Evolutionary conservation across 2,329 filamentous ascomycete species (phyloP), one percentile per base, ranked within the genome.

Genomic region (Pseudomassariella vexata): DNA sequence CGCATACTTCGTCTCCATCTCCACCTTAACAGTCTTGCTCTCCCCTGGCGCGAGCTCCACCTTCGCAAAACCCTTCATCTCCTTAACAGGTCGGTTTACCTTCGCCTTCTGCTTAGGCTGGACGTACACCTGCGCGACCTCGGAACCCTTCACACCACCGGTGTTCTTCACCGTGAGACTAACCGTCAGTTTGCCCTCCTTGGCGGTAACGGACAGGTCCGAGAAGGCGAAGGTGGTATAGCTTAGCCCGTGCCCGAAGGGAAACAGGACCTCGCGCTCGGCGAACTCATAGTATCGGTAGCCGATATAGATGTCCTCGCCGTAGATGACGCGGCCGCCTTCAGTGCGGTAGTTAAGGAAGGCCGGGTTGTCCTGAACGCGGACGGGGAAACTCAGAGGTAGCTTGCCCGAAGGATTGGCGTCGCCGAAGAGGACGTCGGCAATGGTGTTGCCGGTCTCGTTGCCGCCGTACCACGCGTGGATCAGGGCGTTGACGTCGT

Each of bases 381-480:
- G 65, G 32, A 65, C 66, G 1, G 86, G 85, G 60, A 89, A 89
- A 3, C 71, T 82, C 15, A 88, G 65, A 0, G 83, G 81, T 2
- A 89, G 66, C 54, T 88, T 88, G 10, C 78, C 85, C 26, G 76
- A 80, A 0, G 85, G 85, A 50, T 84, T 88, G 28, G 75, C 70
- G 39, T 80, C 73, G 28, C 84, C 85, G 41, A 85, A 84, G 12
- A 90, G 65, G 2, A 90, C 70, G 43, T 90, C 85, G 0, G 82
- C 84, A 39, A 94, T 81, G 9, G 79, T 80, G 49, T 89, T 87
- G 5, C 85, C 86, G 5, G 81, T 82, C 61, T 92, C 85, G 48
- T 92, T 86, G n/a, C 86, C 85, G 38, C 85, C 83, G 48, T 88
- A 92, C 84, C 85, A 92, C 6, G 84, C 84, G 48, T 90, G 82